These are phyloP conservation scores for Aspergillus avenaceus DNA, from an alignment of 495 filamentous ascomycete species.

Conservation along the genomic window DNA sequence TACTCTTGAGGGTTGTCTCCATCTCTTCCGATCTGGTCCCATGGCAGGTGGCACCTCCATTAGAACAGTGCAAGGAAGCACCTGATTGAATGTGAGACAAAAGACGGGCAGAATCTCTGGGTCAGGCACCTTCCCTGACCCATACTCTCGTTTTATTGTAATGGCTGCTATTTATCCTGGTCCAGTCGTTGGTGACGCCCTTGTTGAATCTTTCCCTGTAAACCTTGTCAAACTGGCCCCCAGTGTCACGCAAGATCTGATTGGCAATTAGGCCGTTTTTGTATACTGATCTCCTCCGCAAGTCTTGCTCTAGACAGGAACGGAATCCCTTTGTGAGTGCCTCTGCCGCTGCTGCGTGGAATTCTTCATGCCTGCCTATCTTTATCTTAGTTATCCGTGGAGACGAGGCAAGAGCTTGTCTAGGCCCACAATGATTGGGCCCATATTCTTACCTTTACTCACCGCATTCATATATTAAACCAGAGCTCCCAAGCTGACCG, in stretches of 20 bases:
- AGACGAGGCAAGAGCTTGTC: slow-evolving; percentile 16
- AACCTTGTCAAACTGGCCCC: slow-evolving; percentile 14
- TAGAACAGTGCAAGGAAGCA: slow-evolving; percentile 13
- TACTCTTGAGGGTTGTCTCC: slow-evolving; percentile 19
- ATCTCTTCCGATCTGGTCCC: slow-evolving; percentile 16
- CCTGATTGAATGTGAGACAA: slow-evolving; percentile 8
- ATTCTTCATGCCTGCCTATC: slow-evolving; percentile 7
- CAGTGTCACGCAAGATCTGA: not conserved
- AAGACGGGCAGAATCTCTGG: slow-evolving; percentile 10
- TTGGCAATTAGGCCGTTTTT: not conserved
- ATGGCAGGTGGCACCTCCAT: slow-evolving; percentile 7
- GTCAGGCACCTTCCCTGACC: slow-evolving; percentile 8
- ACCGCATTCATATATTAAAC: not conserved
- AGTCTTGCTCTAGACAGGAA: slow-evolving; percentile 4
- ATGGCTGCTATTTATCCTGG: slow-evolving; percentile 5
- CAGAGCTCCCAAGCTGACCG: not conserved
- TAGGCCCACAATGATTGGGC: slow-evolving; percentile 13
- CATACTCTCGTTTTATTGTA: not conserved
- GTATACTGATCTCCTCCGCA: slow-evolving; percentile 3
- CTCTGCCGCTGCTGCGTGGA: slow-evolving; percentile 4
- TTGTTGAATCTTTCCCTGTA: slow-evolving; percentile 12
- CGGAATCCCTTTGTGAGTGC: not conserved
- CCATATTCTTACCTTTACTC: slow-evolving; percentile 8
- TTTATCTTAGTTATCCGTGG: slow-evolving; percentile 10
- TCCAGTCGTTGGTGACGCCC: slow-evolving; percentile 13